Conservation (phyloP, 768 basidiomycete species). For the Trametes cubensis region DNA sequence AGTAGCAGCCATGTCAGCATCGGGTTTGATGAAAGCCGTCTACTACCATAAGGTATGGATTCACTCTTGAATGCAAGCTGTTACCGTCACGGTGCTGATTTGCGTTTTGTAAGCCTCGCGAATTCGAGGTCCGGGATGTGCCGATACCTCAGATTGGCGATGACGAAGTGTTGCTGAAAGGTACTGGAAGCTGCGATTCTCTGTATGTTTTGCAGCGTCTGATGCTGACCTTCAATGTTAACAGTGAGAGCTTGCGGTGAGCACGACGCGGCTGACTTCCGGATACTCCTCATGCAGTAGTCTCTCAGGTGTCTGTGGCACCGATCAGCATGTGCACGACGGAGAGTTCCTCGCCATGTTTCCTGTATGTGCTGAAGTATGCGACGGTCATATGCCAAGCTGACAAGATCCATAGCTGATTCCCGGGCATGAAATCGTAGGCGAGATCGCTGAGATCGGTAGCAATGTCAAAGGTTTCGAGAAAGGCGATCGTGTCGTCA, state of each 20-base stretch:
- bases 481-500: slow-evolving; percentile 81
- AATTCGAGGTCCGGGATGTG: slow-evolving; percentile 69
- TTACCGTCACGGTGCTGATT: background rate
- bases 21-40: slow-evolving; percentile 22
- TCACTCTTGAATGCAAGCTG: too few species aligned
- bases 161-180: slow-evolving; percentile 77
- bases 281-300: background rate
- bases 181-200: slow-evolving; percentile 33
- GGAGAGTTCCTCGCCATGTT: slow-evolving; percentile 75
- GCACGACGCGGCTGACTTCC: background rate
- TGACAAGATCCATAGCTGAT: slow-evolving; percentile 52
- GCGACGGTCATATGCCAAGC: background rate
- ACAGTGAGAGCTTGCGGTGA: slow-evolving; percentile 26
- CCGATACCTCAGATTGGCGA: slow-evolving; percentile 67
- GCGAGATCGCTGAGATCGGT: slow-evolving; percentile 71
- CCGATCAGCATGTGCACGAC: slow-evolving; percentile 62
- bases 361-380: slow-evolving; percentile 47
- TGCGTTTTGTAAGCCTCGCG: slow-evolving; percentile 53
- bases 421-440: slow-evolving; percentile 78
- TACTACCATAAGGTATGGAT: slow-evolving; percentile 22
- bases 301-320: slow-evolving; percentile 62
- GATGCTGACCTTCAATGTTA: too few species aligned
- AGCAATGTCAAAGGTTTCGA: slow-evolving; percentile 78
- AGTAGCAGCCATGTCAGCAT: background rate
- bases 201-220: too few species aligned